Evolutionary conservation across 345 rosid species (phyloP).

Genomic region (Boechera divaricarpa): DNA sequence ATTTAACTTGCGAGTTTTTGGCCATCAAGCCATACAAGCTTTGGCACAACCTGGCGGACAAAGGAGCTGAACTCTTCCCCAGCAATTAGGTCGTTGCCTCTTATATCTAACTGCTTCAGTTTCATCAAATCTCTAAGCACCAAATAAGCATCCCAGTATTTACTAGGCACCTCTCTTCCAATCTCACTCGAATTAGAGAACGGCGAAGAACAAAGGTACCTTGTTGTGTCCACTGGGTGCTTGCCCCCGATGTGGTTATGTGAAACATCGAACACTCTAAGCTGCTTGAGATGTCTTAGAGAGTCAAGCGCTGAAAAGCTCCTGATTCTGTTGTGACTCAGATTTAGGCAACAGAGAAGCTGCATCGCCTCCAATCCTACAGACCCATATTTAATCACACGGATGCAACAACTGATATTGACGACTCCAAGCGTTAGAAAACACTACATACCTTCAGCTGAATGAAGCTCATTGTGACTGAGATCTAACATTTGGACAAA

Average conservation of each 20-base stretch:
- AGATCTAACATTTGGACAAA: slow-evolving; percentile 6
- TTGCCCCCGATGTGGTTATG: neutral
- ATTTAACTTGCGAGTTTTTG: neutral
- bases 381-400: neutral
- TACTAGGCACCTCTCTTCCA: neutral
- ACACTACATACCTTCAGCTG: neutral
- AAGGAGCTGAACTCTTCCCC: neutral
- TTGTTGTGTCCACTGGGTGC: neutral
- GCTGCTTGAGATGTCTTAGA: slow-evolving; percentile 4
- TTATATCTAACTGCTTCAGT: neutral
- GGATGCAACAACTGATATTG: neutral
- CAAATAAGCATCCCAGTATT: neutral
- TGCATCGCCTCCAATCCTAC: slow-evolving; percentile 4
- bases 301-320: neutral
- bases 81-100: neutral
- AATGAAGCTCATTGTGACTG: neutral
- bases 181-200: neutral
- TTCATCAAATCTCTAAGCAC: neutral
- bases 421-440: neutral
- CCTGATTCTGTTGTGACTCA: slow-evolving; percentile 1
- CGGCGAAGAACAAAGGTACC: neutral
- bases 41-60: neutral
- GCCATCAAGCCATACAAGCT: neutral
- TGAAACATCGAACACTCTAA: neutral
- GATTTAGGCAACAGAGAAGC: neutral